Conservation (phyloP, 2,329 filamentous ascomycete genomes). For the Simplicillium sp. region DNA sequence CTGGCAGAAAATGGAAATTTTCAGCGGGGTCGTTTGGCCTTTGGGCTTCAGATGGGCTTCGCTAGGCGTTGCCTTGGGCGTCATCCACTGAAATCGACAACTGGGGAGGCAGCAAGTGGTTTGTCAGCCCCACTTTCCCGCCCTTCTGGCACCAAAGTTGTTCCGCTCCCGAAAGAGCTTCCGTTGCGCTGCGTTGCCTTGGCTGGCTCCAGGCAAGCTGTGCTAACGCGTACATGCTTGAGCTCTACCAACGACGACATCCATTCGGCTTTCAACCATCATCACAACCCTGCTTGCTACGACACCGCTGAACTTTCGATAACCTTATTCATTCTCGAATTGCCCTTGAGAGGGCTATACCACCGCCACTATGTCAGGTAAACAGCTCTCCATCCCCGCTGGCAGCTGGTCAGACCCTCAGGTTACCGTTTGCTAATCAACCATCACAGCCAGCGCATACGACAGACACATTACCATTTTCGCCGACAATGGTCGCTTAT, state of each 20-base stretch:
- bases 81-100: no score
- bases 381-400: no score
- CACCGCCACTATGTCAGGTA: background rate
- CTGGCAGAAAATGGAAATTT: no score
- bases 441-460: conserved; percentile 58
- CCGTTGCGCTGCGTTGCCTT: conserved; percentile 4
- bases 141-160: background rate
- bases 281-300: conserved; percentile 3
- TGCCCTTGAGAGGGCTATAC: background rate
- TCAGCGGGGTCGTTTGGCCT: no score
- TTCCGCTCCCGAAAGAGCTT: background rate
- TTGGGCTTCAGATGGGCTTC: no score
- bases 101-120: no score
- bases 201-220: conserved; percentile 34
- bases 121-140: no score
- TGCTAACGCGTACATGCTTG: conserved; percentile 32
- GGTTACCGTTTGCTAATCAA: no score
- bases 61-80: no score
- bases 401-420: no score
- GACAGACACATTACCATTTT: conserved; percentile 99
- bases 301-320: background rate
- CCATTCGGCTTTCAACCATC: conserved; percentile 7
- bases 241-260: conserved; percentile 7
- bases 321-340: background rate
- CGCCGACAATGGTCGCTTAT: conserved; percentile 94